Conservation (phyloP, 1,139 yeast genomes). For the Candida sojae region DNA sequence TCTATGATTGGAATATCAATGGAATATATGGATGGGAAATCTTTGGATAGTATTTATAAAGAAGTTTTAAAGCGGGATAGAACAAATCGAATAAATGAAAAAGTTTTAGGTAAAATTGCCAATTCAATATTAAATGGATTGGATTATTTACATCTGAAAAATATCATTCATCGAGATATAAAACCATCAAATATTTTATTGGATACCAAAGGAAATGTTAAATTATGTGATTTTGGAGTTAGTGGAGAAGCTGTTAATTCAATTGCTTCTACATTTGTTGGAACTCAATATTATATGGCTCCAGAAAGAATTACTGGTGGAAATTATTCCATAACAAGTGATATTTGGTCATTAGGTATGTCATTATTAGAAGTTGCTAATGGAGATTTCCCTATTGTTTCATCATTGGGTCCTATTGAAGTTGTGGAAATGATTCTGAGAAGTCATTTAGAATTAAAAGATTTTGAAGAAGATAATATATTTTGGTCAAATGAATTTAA, state of each 20-base stretch:
- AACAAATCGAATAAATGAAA: conserved; percentile 91
- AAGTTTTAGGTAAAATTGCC: conserved; percentile 87
- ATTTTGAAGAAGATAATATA: conserved; percentile 75
- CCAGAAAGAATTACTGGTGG: conserved; percentile 96
- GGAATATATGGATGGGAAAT: conserved; percentile 96
- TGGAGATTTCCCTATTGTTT: conserved; percentile 72
- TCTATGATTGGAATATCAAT: conserved; percentile 86
- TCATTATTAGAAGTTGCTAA: conserved; percentile 90
- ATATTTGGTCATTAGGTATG: conserved; percentile 94
- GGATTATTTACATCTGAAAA: conserved; percentile 82
- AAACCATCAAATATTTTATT: conserved; percentile 90
- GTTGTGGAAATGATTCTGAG: conserved; percentile 77
- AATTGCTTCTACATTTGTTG: conserved; percentile 92
- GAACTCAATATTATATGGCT: conserved; percentile 97
- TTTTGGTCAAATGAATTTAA: conserved; percentile 83
- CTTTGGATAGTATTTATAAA: conserved; percentile 88
- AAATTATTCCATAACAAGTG: conserved; percentile 91
- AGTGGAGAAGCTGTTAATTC: conserved; percentile 96
- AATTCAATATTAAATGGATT: conserved; percentile 82
- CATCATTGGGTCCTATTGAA: conserved; percentile 73
- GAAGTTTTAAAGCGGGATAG: conserved; percentile 52
- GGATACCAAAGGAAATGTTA: conserved; percentile 76
- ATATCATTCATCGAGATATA: conserved; percentile 89
- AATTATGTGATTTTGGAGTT: conserved; percentile 97
- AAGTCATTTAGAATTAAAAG: conserved; percentile 74